Evolutionary conservation across 2,329 filamentous ascomycete genomes (phyloP).

Genomic region (Sporothrix brasiliensis): DNA sequence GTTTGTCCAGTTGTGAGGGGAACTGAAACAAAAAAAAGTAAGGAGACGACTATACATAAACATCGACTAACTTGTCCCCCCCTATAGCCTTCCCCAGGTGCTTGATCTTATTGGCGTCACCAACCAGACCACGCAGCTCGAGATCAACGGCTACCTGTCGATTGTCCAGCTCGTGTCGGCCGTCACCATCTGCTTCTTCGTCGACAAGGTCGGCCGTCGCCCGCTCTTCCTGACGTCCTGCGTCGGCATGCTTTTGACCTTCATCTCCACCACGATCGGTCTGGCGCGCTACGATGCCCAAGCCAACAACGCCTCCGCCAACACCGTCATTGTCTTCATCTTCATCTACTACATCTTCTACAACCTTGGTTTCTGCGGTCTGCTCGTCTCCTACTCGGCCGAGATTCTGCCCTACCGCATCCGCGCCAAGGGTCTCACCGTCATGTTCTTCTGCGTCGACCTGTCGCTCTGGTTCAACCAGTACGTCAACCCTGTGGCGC

Average conservation of each 20-base stretch:
- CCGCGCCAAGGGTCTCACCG: slow-evolving; percentile 46
- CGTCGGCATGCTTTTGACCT: slow-evolving; percentile 38
- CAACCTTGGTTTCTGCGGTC: slow-evolving; percentile 39
- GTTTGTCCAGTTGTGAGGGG: no score
- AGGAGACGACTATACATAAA: no score
- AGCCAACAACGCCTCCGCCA: slow-evolving; percentile 39
- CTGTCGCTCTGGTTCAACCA: slow-evolving; percentile 44
- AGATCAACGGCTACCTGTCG: slow-evolving; percentile 39
- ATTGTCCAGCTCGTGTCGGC: slow-evolving; percentile 38
- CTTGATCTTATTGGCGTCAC: slow-evolving; percentile 32
- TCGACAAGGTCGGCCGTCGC: slow-evolving; percentile 39
- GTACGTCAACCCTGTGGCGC: slow-evolving; percentile 50
- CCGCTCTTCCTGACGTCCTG: slow-evolving; percentile 38
- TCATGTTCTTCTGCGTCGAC: slow-evolving; percentile 52
- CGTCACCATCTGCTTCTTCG: slow-evolving; percentile 38
- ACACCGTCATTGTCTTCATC: slow-evolving; percentile 39
- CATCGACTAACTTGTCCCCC: no score
- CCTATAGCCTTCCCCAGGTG: slow-evolving; percentile 28
- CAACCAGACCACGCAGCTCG: slow-evolving; percentile 30
- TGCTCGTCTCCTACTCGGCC: slow-evolving; percentile 39
- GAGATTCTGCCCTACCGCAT: slow-evolving; percentile 41
- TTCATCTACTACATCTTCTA: slow-evolving; percentile 40
- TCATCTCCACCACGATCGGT: slow-evolving; percentile 38
- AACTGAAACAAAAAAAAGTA: no score
- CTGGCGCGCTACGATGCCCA: slow-evolving; percentile 35